Evolutionary conservation across 1,139 yeast species (phyloP).

Genomic region (Taphrina deformans): DNA sequence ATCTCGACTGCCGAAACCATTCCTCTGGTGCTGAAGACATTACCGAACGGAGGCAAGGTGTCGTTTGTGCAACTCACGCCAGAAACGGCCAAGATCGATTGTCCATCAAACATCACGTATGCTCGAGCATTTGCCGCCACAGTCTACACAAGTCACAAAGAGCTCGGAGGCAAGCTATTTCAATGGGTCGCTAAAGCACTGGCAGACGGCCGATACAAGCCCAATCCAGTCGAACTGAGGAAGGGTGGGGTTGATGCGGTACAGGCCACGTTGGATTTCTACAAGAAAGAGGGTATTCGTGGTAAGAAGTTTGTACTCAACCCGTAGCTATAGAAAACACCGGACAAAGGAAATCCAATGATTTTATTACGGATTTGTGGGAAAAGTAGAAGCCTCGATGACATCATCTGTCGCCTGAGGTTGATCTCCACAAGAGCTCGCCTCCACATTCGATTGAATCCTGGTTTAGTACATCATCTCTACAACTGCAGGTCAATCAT

Average conservation of each 20-base stretch:
- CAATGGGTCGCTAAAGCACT: conserved; percentile 36
- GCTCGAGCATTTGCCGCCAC: conserved; percentile 1
- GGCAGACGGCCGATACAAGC: conserved; percentile 34
- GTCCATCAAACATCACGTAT: conserved; percentile 1
- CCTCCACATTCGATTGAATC: conserved; percentile 2
- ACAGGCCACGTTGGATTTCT: neutral
- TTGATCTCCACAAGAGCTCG: neutral
- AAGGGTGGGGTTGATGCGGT: conserved; percentile 38
- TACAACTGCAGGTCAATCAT: too few relatives aligned
- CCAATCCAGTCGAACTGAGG: conserved; percentile 31
- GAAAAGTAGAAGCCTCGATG: too few relatives aligned
- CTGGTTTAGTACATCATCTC: too few relatives aligned
- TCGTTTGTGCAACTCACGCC: conserved; percentile 9
- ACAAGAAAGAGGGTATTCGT: neutral
- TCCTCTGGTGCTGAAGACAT: neutral
- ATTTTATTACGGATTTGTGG: too few relatives aligned
- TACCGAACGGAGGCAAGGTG: conserved; percentile 17
- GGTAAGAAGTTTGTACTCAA: conserved; percentile 7
- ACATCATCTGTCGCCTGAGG: neutral
- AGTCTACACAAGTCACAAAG: conserved; percentile 29
- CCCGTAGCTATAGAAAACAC: too few relatives aligned
- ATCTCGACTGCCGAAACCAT: conserved; percentile 46
- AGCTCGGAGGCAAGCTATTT: conserved; percentile 30
- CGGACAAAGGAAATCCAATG: too few relatives aligned
- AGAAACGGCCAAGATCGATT: neutral